Percentiles rank a stretch among this genome's conserved stretches.
Evolutionary conservation across 352 stramenopile species (phyloP).

Genomic region (Aphanomyces stellatus): DNA sequence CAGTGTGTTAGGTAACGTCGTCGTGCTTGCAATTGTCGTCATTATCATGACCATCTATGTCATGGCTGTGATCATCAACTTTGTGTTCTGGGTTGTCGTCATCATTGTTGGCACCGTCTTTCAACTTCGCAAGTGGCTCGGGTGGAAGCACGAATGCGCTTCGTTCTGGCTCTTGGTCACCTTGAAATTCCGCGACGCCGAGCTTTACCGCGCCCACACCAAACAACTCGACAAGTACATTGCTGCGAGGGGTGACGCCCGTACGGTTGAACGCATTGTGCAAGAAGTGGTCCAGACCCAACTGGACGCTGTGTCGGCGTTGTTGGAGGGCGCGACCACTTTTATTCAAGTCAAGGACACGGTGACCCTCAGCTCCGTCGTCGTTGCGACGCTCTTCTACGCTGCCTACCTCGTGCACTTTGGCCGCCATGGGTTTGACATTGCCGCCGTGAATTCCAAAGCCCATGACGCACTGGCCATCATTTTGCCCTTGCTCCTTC

Average conservation of each 20-base stretch:
- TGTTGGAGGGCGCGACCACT: background rate
- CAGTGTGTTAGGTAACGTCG: too few species aligned
- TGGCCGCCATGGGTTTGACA: background rate
- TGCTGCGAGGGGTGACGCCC: background rate
- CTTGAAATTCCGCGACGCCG: background rate
- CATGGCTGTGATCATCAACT: too few species aligned
- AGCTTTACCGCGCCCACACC: background rate
- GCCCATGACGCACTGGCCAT: background rate
- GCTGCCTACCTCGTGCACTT: background rate
- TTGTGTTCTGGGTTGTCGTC: background rate
- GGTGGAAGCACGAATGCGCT: background rate
- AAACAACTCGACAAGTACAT: background rate
- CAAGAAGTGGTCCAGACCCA: background rate
- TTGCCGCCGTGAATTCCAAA: background rate
- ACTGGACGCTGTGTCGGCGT: background rate
- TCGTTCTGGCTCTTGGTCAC: background rate
- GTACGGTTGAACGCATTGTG: background rate
- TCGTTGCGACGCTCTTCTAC: background rate
- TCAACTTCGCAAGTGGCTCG: background rate
- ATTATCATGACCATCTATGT: too few species aligned
- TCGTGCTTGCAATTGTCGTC: background rate
- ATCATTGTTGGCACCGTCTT: background rate
- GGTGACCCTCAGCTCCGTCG: background rate
- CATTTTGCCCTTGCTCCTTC: background rate
- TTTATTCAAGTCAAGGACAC: background rate